phyloP scores from a whole-genome alignment of 257 asterid genomes.

The Nicotiana paniculata region DNA sequence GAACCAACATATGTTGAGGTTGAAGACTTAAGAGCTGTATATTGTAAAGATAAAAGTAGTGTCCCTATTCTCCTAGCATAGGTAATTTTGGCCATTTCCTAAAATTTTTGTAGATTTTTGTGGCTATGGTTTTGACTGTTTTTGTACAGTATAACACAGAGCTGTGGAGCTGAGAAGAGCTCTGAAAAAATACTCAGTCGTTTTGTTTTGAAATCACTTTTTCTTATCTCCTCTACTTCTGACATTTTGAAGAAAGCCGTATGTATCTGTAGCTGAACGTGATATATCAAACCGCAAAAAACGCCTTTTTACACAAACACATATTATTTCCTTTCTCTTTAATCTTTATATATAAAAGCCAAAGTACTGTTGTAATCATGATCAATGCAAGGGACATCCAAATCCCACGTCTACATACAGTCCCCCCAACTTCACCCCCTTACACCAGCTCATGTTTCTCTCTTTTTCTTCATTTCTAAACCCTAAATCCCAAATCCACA shows the following conservation, averaged over 20 bases:
- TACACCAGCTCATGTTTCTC: slow-evolving; percentile 15
- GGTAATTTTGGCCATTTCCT: background rate
- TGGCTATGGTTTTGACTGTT: background rate
- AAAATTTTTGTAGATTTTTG: background rate
- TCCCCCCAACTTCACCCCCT: background rate
- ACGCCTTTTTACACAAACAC: slow-evolving; percentile 5
- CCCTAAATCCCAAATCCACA: slow-evolving; percentile 22
- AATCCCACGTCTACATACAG: background rate
- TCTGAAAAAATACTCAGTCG: slow-evolving; percentile 29
- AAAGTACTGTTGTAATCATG: slow-evolving; percentile 39
- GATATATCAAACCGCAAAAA: slow-evolving; percentile 24
- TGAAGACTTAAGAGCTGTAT: background rate
- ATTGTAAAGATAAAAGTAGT: background rate
- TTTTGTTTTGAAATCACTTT: slow-evolving; percentile 29
- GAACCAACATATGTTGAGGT: background rate
- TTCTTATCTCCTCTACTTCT: slow-evolving; percentile 2
- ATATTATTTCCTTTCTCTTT: background rate
- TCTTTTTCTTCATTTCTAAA: slow-evolving; percentile 19
- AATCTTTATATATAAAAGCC: slow-evolving; percentile 17
- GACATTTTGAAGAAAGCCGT: slow-evolving; percentile 12
- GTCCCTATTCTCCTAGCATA: background rate
- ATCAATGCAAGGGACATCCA: slow-evolving; percentile 38
- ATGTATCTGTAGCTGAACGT: slow-evolving; percentile 33
- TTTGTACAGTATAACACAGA: slow-evolving; percentile 31
- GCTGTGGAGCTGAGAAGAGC: slow-evolving; percentile 12